Conservation (phyloP, 495 filamentous ascomycete species). For the Elaphomyces granulatus region DNA sequence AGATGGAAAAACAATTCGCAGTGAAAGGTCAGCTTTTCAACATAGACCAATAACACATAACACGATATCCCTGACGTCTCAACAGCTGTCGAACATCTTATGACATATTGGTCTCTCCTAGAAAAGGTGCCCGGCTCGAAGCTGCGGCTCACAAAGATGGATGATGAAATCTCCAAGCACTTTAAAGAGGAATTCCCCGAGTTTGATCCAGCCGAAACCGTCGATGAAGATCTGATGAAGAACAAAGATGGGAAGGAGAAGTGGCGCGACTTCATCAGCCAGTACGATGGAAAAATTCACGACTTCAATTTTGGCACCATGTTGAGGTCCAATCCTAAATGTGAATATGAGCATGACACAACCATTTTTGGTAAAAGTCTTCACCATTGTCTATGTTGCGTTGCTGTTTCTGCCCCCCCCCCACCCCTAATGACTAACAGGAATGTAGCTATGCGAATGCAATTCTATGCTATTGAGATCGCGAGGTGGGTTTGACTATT, state of each 20-base stretch:
- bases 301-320: constrained; percentile 98
- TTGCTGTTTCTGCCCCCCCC: background rate
- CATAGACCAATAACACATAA: too few relatives aligned
- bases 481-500: constrained; percentile 41
- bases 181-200: constrained; percentile 82
- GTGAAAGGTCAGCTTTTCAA: constrained; percentile 58
- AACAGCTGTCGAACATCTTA: constrained; percentile 80
- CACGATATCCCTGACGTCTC: too few relatives aligned
- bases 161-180: constrained; percentile 85
- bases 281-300: constrained; percentile 81
- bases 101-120: constrained; percentile 93
- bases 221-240: constrained; percentile 95
- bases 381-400: background rate
- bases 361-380: constrained; percentile 74
- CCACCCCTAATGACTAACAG: background rate
- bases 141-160: constrained; percentile 79
- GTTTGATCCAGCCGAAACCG: constrained; percentile 62
- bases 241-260: constrained; percentile 88
- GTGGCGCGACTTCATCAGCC: constrained; percentile 90
- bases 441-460: constrained; percentile 62
- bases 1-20: constrained; percentile 99
- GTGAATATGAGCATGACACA: constrained; percentile 73
- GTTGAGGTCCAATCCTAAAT: constrained; percentile 59
- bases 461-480: constrained; percentile 97
- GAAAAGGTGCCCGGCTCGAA: constrained; percentile 75